Base-by-base conservation (phyloP, 164 flowering plant species). In the Tetracentron sinense region DNA sequence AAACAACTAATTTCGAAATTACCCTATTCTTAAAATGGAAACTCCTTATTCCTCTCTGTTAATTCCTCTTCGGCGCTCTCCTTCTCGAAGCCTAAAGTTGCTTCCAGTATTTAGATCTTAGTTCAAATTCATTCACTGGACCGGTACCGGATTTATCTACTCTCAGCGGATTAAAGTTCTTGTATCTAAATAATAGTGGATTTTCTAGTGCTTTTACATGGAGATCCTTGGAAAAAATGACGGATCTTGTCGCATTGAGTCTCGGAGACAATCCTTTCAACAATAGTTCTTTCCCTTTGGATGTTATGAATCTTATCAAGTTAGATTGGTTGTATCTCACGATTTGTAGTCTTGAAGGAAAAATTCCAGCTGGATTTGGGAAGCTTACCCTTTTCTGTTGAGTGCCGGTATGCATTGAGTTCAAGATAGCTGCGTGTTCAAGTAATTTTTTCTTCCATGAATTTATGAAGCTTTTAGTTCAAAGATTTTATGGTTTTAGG, bases 191-290 rank as follows among this genome's bases (percentile, higher is more conserved):
- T 22, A 2, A 4, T 0, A 81, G 78, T 58, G 79, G 82, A n/a
- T 72, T 89, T 63, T 79, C 92, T 1, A 89, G 92, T 50, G 1
- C 35, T 1, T 87, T 87, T 67, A 93, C 94, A 5, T 81, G 84
- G 83, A 72, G 47, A 30, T 81, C 92, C 0, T 63, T 90, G 25
- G 66, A 65, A 26, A 82, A 75, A 55, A 64, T 85, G 14, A 66
- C 79, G 12, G 52, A 61, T 25, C 73, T 90, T 0, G 28, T 4
- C 0, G 71, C 70, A 10, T 64, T 90, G 35, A 77, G 83, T 56
- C 68, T 87, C 1, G 96, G 96, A 0, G 96, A 90, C 69, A 90
- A 87, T 54, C 73, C 58, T 0, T 82, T 85, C 31, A 80, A 79
- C 0, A 8, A 8, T 44, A 79, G n/a, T 57, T 66, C 79, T 20